Evolutionary conservation across 2,329 filamentous ascomycete species (phyloP).

Genomic region (Epicoccum nigrum): DNA sequence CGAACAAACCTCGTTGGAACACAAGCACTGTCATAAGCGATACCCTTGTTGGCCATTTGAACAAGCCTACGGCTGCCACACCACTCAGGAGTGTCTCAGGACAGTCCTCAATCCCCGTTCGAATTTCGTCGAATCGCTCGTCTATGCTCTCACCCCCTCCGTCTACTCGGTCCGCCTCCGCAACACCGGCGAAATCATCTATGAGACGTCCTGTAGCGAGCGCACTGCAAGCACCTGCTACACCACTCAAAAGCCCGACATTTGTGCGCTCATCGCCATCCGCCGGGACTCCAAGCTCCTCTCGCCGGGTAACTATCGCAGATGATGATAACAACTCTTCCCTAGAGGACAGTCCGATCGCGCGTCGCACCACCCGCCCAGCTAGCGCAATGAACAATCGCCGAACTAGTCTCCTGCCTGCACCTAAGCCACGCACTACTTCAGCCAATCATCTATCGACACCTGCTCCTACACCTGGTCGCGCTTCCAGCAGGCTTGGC

Average conservation of each 20-base stretch:
- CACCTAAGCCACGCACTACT: conserved; percentile 34
- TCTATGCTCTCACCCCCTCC: conserved; percentile 35
- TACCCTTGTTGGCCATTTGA: conserved; percentile 48
- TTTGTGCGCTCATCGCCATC: conserved; percentile 20
- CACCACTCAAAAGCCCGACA: conserved; percentile 36
- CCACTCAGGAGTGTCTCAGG: conserved; percentile 40
- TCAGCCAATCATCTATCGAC: conserved; percentile 27
- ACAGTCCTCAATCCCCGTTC: conserved; percentile 44
- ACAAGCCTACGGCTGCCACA: conserved; percentile 44
- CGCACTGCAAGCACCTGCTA: conserved; percentile 37
- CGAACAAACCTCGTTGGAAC: conserved; percentile 49
- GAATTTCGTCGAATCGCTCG: conserved; percentile 41
- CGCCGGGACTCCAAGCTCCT: conserved; percentile 32
- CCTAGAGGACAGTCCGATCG: conserved; percentile 39
- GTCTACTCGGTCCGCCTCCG: conserved; percentile 30
- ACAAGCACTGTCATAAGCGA: conserved; percentile 46
- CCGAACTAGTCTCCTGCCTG: conserved; percentile 38
- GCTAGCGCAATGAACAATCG: conserved; percentile 40
- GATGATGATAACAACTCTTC: conserved; percentile 27
- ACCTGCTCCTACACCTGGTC: conserved; percentile 22
- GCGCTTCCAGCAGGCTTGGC: conserved; percentile 31
- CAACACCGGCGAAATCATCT: conserved; percentile 37
- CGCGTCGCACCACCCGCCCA: conserved; percentile 34
- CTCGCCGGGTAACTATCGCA: conserved; percentile 30
- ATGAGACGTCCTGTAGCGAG: conserved; percentile 36